A percentile compares a stretch with the other conserved stretches of the same genome.
Evolutionary conservation across 2,329 filamentous ascomycete species (phyloP).

Genomic region (Neonectria ditissima): DNA sequence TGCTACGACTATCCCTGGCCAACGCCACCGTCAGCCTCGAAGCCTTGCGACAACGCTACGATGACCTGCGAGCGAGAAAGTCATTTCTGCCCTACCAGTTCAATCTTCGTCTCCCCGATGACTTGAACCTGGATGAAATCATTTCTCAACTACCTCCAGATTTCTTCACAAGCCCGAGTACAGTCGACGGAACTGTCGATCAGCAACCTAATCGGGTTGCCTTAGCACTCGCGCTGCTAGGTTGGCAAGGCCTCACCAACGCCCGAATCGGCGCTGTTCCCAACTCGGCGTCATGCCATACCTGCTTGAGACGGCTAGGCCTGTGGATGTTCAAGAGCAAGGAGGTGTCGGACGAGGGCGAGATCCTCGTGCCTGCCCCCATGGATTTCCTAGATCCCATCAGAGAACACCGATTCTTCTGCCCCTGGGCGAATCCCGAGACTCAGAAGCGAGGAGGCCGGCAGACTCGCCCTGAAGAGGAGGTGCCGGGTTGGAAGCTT

Average conservation of each 20-base stretch:
- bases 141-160: constrained; percentile 62
- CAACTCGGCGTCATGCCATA: constrained; percentile 82
- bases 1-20: constrained; percentile 72
- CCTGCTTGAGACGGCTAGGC: constrained; percentile 88
- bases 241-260: constrained; percentile 77
- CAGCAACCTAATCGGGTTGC: constrained; percentile 68
- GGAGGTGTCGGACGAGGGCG: constrained; percentile 66
- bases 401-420: constrained; percentile 84
- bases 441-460: constrained; percentile 64
- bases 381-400: constrained; percentile 77
- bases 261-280: constrained; percentile 69
- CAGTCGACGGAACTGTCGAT: constrained; percentile 42
- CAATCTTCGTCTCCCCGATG: constrained; percentile 68
- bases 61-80: constrained; percentile 67
- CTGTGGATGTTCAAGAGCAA: constrained; percentile 94
- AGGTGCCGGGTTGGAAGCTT: constrained; percentile 66
- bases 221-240: constrained; percentile 76
- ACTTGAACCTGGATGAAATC: constrained; percentile 62
- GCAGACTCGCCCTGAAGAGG: constrained; percentile 49
- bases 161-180: constrained; percentile 64
- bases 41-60: constrained; percentile 72
- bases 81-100: constrained; percentile 71
- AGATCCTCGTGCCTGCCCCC: constrained; percentile 68
- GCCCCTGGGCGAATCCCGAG: constrained; percentile 78
- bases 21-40: constrained; percentile 70